Percentiles rank a stretch among this genome's conserved stretches.
Conservation (phyloP, 2,329 filamentous ascomycete species). For the Colletotrichum falcatum region DNA sequence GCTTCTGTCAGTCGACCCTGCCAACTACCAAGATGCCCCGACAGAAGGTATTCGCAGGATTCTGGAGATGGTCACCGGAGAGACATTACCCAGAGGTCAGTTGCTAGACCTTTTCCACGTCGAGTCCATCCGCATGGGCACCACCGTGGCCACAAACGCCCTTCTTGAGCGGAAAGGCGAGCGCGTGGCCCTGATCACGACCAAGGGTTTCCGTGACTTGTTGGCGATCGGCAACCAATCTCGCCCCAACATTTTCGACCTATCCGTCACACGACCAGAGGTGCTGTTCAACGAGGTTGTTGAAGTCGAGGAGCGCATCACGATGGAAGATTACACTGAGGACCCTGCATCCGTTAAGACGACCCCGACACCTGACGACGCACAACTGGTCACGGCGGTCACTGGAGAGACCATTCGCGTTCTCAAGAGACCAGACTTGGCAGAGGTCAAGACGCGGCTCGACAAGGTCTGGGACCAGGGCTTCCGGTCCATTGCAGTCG, state of each 20-base stretch:
- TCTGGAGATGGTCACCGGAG: slow-evolving; percentile 50
- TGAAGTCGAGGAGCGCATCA: slow-evolving; percentile 81
- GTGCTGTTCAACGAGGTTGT: slow-evolving; percentile 77
- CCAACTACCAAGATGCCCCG: slow-evolving; percentile 79
- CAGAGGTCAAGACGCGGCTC: slow-evolving; percentile 66
- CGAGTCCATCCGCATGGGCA: slow-evolving; percentile 84
- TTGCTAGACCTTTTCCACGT: slow-evolving; percentile 52
- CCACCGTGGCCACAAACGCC: slow-evolving; percentile 82
- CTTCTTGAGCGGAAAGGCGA: slow-evolving; percentile 81
- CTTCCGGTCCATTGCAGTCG: slow-evolving; percentile 65
- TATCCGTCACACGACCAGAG: slow-evolving; percentile 75
- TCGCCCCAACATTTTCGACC: slow-evolving; percentile 78
- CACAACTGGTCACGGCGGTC: slow-evolving; percentile 70
- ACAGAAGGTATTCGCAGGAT: slow-evolving; percentile 75
- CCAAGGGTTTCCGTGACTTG: slow-evolving; percentile 79
- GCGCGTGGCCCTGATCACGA: slow-evolving; percentile 76
- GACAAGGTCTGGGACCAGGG: slow-evolving; percentile 71
- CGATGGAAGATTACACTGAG: slow-evolving; percentile 79
- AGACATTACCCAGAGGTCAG: slow-evolving; percentile 50
- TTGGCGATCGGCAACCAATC: slow-evolving; percentile 80
- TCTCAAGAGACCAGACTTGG: slow-evolving; percentile 68
- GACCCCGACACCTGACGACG: slow-evolving; percentile 52
- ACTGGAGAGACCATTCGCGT: slow-evolving; percentile 78
- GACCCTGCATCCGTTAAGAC: slow-evolving; percentile 69
- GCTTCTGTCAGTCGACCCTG: slow-evolving; percentile 77